These are phyloP conservation scores for Paspalum notatum DNA, from an alignment of 176 grass and related monocot genomes.

Conservation along the genomic window DNA sequence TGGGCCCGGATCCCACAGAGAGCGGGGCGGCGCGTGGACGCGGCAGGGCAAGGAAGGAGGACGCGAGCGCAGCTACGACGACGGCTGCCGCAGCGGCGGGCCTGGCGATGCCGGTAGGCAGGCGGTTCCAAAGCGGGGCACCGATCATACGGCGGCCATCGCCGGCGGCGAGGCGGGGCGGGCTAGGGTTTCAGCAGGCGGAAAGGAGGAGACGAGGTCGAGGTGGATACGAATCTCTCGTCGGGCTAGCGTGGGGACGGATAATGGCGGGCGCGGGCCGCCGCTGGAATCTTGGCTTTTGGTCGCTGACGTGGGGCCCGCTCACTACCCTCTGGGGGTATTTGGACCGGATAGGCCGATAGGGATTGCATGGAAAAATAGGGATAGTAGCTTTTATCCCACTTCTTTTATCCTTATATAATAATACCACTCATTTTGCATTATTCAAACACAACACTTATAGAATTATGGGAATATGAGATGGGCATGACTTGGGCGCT, in stretches of 20 bases:
- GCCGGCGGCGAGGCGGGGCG: conserved; percentile 44
- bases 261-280: conserved; percentile 13
- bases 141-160: conserved; percentile 56
- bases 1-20: conserved; percentile 29
- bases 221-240: conserved; percentile 28
- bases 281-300: conserved; percentile 36
- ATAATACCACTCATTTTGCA: too few relatives aligned
- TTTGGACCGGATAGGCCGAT: too few relatives aligned
- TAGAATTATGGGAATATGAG: too few relatives aligned
- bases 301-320: conserved; percentile 23
- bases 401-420: too few relatives aligned
- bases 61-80: conserved; percentile 50
- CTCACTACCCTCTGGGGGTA: too few relatives aligned
- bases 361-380: too few relatives aligned
- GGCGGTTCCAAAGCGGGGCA: conserved; percentile 22
- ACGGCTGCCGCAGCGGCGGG: conserved; percentile 28
- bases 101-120: conserved; percentile 15
- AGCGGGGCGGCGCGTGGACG: conserved; percentile 14
- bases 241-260: background rate
- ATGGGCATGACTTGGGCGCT: too few relatives aligned
- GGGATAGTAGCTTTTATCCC: too few relatives aligned
- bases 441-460: too few relatives aligned
- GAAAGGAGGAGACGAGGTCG: background rate
- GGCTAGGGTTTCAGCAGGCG: conserved; percentile 56
- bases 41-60: conserved; percentile 38